Evolutionary conservation across 352 stramenopile genomes (phyloP), one percentile per base, ranked within the genome.

Genomic region (Globisporangium nunn): DNA sequence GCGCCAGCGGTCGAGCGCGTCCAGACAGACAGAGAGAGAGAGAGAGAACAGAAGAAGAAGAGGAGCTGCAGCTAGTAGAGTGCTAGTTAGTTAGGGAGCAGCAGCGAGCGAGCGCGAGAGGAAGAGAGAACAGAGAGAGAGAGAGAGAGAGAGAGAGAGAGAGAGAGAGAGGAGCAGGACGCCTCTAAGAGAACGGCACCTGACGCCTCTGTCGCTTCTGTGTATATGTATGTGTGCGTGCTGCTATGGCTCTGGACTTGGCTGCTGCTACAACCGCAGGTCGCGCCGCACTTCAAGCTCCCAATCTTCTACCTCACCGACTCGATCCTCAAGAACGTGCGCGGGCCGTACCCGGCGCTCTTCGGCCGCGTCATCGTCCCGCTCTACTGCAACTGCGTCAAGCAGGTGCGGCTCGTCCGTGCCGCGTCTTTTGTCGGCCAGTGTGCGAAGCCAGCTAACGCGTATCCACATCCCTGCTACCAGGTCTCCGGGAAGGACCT

Each of bases 271-370:
- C 23, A 23, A 23, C 23, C 15, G 31, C 56, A 91, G 78, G 83
- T 83, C 1, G 70, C 75, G 12, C 75, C 85, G 3, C 82, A 90
- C 45, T 93, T 81, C 71, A 93, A 93, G 65, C 68, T 96, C n/a
- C 81, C 87, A 28, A 92, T 94, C 56, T 91, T 95, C 59, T 96
- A 96, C 65, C 64, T 96, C 23, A 95, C 85, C 10, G 87, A 96
- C 62, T 96, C 87, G 12, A 96, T 96, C 58, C 70, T 96, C 39
- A 95, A 93, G 74, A 96, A 96, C 55, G 78, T 95, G 7, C 64
- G 75, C 12, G 85, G 82, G 0, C 76, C 80, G 50, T 96, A 96
- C 64, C 41, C 80, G 8, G 28, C 68, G 33, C 74, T 95, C 0
- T 85, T 96, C 29, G 67, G 71, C 2, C 64, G 68, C 33, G 84